A percentile compares a stretch with the other conserved stretches of the same genome.
These are phyloP conservation scores for Thalassiosira oceanica DNA, from an alignment of 352 stramenopile genomes.

Conservation along the genomic window DNA sequence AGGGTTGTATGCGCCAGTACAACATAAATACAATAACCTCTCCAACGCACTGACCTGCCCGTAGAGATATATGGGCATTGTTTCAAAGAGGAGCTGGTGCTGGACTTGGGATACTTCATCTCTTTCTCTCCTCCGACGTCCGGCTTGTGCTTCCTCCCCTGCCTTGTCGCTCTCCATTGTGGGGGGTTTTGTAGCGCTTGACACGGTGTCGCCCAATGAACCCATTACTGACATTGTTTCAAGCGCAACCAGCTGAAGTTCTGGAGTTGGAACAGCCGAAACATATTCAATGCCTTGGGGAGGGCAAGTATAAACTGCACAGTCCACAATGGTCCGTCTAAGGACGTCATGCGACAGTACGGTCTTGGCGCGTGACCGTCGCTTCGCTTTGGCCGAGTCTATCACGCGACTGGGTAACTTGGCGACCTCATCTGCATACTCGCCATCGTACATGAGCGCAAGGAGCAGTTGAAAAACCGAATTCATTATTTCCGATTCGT, in stretches of 20 bases:
- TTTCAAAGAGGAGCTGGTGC: conserved; percentile 45
- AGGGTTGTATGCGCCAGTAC: conserved; percentile 54
- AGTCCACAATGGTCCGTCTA: conserved; percentile 42
- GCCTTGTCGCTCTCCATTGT: neutral
- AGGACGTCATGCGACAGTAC: conserved; percentile 45
- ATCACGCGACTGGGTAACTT: neutral
- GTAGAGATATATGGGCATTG: conserved; percentile 49
- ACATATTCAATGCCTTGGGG: conserved; percentile 42
- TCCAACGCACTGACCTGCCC: conserved; percentile 53
- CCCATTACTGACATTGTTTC: conserved; percentile 43
- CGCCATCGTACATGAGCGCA: conserved; percentile 4
- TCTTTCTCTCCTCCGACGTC: conserved; percentile 13
- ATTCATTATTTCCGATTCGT: conserved; percentile 27
- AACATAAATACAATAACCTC: conserved; percentile 66
- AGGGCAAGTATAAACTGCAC: conserved; percentile 54
- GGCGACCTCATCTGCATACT: neutral
- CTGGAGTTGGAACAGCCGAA: conserved; percentile 47
- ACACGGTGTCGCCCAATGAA: conserved; percentile 45
- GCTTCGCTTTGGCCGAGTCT: no score
- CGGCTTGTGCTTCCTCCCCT: neutral
- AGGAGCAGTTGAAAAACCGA: conserved; percentile 25
- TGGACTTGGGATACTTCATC: conserved; percentile 33
- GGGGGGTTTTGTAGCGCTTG: neutral
- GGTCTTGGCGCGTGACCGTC: conserved; percentile 33
- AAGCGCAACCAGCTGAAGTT: conserved; percentile 65